Evolutionary conservation across 495 filamentous ascomycete genomes (phyloP).

Genomic region (Talaromyces proteolyticus): DNA sequence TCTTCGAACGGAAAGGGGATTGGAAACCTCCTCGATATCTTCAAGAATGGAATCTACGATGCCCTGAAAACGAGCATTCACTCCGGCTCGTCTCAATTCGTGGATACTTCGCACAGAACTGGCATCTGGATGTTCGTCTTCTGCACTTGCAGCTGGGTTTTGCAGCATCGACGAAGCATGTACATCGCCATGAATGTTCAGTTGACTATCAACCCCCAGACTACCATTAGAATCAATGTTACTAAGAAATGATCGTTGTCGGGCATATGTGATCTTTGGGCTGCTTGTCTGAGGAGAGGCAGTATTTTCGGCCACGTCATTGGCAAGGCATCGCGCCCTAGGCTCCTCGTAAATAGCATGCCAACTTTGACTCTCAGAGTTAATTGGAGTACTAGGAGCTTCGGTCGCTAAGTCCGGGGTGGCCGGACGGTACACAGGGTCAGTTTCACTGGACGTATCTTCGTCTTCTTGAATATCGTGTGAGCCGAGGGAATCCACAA

Average conservation of each 20-base stretch:
- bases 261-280: slow-evolving; percentile 56
- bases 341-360: slow-evolving; percentile 10
- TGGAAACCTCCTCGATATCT: slow-evolving; percentile 61
- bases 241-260: slow-evolving; percentile 53
- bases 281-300: slow-evolving; percentile 21
- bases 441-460: neutral
- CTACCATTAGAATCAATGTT: slow-evolving; percentile 22
- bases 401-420: neutral
- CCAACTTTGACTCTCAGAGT: slow-evolving; percentile 6
- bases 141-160: slow-evolving; percentile 9
- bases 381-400: neutral
- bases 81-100: slow-evolving; percentile 81
- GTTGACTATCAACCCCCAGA: slow-evolving; percentile 3
- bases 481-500: slow-evolving; percentile 29
- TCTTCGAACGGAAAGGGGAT: slow-evolving; percentile 41
- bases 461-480: neutral
- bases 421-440: neutral
- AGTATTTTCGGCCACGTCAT: neutral
- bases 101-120: slow-evolving; percentile 75
- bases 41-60: slow-evolving; percentile 80
- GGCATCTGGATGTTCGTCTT: slow-evolving; percentile 49
- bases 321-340: neutral
- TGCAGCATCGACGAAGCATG: neutral
- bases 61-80: slow-evolving; percentile 73
- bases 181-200: neutral